Evolutionary conservation across 179 eudicot genomes (phyloP).

Genomic region (Vitellaria paradoxa): DNA sequence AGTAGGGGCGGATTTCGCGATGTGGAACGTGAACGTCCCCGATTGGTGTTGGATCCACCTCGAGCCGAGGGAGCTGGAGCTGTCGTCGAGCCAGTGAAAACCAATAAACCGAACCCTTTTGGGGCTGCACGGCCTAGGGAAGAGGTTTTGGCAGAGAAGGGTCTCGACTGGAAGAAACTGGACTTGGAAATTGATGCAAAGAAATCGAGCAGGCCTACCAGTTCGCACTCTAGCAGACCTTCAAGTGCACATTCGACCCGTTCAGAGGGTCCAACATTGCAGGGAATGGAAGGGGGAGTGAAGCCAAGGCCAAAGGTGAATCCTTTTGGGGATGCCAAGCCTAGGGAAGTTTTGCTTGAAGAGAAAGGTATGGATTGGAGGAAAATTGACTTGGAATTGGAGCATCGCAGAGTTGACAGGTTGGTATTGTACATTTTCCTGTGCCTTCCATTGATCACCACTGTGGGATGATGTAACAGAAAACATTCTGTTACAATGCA

Average conservation of each 20-base stretch:
- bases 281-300: constrained; percentile 35
- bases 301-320: constrained; percentile 73
- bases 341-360: constrained; percentile 85
- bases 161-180: constrained; percentile 88
- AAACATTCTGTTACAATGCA: background rate
- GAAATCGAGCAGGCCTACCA: constrained; percentile 74
- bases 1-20: constrained; percentile 15
- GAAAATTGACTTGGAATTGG: constrained; percentile 89
- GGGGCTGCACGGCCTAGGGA: constrained; percentile 96
- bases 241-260: constrained; percentile 44
- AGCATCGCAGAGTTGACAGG: constrained; percentile 77
- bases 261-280: constrained; percentile 37
- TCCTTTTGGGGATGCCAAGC: constrained; percentile 99
- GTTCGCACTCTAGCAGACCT: constrained; percentile 74
- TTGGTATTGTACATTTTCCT: constrained; percentile 23
- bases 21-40: constrained; percentile 7
- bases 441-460: background rate
- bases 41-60: constrained; percentile 18
- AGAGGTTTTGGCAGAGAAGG: constrained; percentile 87
- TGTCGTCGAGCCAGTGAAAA: constrained; percentile 24
- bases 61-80: background rate
- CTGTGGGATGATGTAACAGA: background rate
- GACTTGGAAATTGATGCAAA: constrained; percentile 75
- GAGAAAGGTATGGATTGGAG: constrained; percentile 93
- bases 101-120: constrained; percentile 72